phyloP scores from a whole-genome alignment of 768 basidiomycete genomes.

The Tricholoma sp. region DNA sequence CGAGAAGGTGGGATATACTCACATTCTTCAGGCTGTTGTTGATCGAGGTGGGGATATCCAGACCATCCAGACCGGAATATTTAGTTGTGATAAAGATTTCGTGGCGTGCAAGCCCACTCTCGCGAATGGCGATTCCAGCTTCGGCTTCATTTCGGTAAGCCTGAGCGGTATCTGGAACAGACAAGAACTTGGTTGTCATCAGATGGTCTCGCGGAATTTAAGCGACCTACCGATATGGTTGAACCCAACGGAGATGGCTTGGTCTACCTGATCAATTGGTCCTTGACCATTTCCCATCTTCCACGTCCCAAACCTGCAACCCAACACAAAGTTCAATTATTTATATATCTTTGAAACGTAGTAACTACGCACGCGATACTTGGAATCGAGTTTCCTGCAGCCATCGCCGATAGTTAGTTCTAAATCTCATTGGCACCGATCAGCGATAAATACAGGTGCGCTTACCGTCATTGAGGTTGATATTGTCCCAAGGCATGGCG shows the following conservation, averaged over 20 bases:
- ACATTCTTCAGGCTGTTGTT: slow-evolving; percentile 53
- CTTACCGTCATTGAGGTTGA: slow-evolving; percentile 57
- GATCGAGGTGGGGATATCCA: slow-evolving; percentile 52
- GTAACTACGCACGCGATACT: slow-evolving; percentile 35
- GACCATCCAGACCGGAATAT: slow-evolving; percentile 45
- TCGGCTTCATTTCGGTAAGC: slow-evolving; percentile 56
- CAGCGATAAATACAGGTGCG: neutral
- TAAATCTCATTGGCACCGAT: too few species aligned
- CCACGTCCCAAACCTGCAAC: slow-evolving; percentile 54
- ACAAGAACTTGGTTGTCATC: neutral
- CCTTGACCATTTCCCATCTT: slow-evolving; percentile 52
- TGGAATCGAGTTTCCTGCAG: slow-evolving; percentile 41
- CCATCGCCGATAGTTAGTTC: too few species aligned
- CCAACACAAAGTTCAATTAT: neutral
- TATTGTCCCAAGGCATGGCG: slow-evolving; percentile 57
- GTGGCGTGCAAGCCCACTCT: slow-evolving; percentile 51
- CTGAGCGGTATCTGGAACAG: slow-evolving; percentile 54
- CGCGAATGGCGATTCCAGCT: slow-evolving; percentile 45
- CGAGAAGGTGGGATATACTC: slow-evolving; percentile 11
- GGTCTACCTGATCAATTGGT: slow-evolving; percentile 50
- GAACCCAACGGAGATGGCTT: slow-evolving; percentile 59
- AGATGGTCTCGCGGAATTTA: neutral
- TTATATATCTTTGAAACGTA: neutral
- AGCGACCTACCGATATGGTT: slow-evolving; percentile 48
- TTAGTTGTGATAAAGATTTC: slow-evolving; percentile 67